Conservation (phyloP, 2,329 filamentous ascomycete species). For the Coleophoma crateriformis region DNA sequence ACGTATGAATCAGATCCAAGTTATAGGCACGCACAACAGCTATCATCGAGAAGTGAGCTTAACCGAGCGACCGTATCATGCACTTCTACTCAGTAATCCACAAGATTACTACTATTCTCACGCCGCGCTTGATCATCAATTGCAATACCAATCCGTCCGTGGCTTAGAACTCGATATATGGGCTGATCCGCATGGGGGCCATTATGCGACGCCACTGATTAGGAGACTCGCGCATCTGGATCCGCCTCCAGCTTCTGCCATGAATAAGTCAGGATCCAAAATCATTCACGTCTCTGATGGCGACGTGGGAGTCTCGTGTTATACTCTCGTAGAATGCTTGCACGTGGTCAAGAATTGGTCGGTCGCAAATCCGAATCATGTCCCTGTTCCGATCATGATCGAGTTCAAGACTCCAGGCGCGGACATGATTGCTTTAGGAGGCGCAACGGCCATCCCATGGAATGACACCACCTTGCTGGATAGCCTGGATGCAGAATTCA, state of each 20-base stretch:
- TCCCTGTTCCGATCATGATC: constrained; percentile 43
- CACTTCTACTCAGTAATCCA: constrained; percentile 21
- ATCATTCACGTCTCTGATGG: constrained; percentile 45
- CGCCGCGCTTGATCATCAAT: constrained; percentile 35
- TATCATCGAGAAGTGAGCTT: constrained; percentile 41
- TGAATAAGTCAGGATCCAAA: constrained; percentile 38
- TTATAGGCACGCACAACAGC: constrained; percentile 45
- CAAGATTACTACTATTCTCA: constrained; percentile 43
- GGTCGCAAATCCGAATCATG: constrained; percentile 33
- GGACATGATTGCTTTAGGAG: constrained; percentile 11
- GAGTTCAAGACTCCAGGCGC: constrained; percentile 36
- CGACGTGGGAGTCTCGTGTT: constrained; percentile 39
- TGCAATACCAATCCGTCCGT: constrained; percentile 38
- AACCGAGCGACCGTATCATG: constrained; percentile 26
- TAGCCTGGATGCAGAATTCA: constrained; percentile 40
- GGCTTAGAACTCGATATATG: constrained; percentile 43
- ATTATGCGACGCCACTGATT: constrained; percentile 39
- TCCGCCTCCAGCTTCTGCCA: constrained; percentile 30
- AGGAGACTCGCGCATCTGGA: constrained; percentile 33
- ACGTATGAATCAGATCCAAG: constrained; percentile 46
- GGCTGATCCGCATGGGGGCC: constrained; percentile 40
- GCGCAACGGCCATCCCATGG: constrained; percentile 36
- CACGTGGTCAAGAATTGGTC: constrained; percentile 37
- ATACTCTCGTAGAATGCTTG: constrained; percentile 39
- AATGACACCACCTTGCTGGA: constrained; percentile 32